Percentiles rank a stretch among this genome's conserved stretches.
Evolutionary conservation across 2,329 filamentous ascomycete species (phyloP).

Genomic region (Hymenoscyphus fraxineus): DNA sequence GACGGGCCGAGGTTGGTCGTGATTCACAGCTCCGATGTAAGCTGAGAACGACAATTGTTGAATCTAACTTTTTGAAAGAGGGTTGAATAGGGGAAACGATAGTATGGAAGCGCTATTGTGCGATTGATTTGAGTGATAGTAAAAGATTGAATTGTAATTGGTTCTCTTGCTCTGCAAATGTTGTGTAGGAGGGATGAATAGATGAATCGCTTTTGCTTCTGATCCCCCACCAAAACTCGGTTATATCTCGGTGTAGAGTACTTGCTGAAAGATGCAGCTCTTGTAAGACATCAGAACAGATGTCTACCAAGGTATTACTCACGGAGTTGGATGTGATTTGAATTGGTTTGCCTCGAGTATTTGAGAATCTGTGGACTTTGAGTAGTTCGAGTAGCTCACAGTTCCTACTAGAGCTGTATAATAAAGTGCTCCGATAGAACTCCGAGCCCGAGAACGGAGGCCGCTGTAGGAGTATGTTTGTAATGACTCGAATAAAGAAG

Average conservation of each 20-base stretch:
- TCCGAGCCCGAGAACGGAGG: neutral
- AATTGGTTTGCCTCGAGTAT: neutral
- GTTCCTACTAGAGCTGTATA: no score
- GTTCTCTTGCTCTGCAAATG: neutral
- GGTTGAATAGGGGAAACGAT: neutral
- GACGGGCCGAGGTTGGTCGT: neutral
- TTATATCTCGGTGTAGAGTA: constrained; percentile 1
- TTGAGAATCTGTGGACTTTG: no score
- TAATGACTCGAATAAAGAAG: no score
- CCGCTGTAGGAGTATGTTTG: neutral
- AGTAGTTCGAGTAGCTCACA: no score
- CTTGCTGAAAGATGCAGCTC: neutral
- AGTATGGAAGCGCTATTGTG: neutral
- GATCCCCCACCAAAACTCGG: constrained; percentile 5
- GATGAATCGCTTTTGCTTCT: neutral
- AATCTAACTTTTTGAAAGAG: neutral
- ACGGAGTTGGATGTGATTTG: no score
- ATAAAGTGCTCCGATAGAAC: neutral
- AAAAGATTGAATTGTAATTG: neutral
- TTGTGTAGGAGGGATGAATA: neutral
- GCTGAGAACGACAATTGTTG: neutral
- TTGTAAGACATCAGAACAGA: neutral
- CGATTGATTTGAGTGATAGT: neutral
- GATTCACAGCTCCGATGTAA: neutral
- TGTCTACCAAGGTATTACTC: neutral